Evolutionary conservation across 2,329 filamentous ascomycete genomes (phyloP).

Genomic region (Epichloe coenophiala): DNA sequence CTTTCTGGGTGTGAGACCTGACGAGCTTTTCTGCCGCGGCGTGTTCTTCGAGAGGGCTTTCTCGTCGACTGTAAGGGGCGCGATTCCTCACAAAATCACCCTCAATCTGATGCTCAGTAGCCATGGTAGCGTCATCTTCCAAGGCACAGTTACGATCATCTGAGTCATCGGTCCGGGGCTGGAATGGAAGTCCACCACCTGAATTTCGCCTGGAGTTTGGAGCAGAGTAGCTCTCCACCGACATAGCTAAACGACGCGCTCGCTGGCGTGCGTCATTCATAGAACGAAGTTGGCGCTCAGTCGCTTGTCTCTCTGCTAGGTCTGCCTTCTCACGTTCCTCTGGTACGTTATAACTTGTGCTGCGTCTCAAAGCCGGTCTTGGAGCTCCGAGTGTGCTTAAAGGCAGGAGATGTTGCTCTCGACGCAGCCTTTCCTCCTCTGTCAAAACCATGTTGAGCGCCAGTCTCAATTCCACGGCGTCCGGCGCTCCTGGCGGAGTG

Average conservation of each 20-base stretch:
- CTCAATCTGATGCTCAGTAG: constrained; percentile 1
- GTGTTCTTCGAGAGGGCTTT: constrained; percentile 10
- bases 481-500: constrained; percentile 21
- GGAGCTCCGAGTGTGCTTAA: constrained; percentile 11
- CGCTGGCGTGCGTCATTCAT: constrained; percentile 26
- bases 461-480: constrained; percentile 24
- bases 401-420: constrained; percentile 6
- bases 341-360: constrained; percentile 29
- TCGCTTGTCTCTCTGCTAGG: constrained; percentile 23
- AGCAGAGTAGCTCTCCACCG: constrained; percentile 24
- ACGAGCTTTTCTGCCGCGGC: constrained; percentile 22
- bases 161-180: constrained; percentile 18
- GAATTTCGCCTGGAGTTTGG: constrained; percentile 24
- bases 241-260: constrained; percentile 25
- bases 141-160: constrained; percentile 11
- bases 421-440: constrained; percentile 13
- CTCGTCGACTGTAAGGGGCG: constrained; percentile 14
- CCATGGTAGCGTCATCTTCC: constrained; percentile 9
- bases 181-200: constrained; percentile 20
- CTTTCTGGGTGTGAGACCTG: constrained; percentile 18
- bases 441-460: constrained; percentile 26
- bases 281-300: constrained; percentile 24
- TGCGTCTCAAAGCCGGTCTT: constrained; percentile 26
- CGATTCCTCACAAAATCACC: constrained; percentile 10
- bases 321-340: constrained; percentile 27